phyloP scores from a whole-genome alignment of 1,284 basidiomycete species.

The Irpex rosettiformis region DNA sequence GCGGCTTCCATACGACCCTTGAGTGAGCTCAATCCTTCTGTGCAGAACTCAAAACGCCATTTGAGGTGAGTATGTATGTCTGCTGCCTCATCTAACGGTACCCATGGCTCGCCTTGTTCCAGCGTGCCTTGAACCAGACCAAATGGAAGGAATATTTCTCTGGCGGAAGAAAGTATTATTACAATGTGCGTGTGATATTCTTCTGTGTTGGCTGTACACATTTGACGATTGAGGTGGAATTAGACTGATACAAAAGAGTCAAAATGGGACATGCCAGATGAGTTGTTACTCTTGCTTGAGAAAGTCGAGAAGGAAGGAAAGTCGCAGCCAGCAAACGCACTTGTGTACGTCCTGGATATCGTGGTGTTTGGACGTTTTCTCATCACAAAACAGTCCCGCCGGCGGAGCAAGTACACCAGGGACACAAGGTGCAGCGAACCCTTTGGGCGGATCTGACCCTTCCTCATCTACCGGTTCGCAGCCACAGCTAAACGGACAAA shows the following conservation, averaged over 20 bases:
- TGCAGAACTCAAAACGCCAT: slow-evolving; percentile 76
- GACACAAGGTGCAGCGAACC: slow-evolving; percentile 30
- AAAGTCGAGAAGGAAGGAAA: slow-evolving; percentile 76
- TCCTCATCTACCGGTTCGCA: slow-evolving; percentile 32
- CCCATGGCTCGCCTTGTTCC: slow-evolving; percentile 1
- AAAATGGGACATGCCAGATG: slow-evolving; percentile 96
- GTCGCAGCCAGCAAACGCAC: slow-evolving; percentile 24
- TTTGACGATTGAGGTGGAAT: not conserved
- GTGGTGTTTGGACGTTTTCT: not conserved
- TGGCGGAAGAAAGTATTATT: slow-evolving; percentile 89
- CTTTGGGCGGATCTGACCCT: slow-evolving; percentile 31
- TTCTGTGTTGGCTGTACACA: not conserved
- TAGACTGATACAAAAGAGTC: slow-evolving; percentile 82
- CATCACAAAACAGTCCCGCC: slow-evolving; percentile 6
- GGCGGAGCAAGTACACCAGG: slow-evolving; percentile 19
- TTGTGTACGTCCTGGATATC: slow-evolving; percentile 19
- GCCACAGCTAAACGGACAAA: slow-evolving; percentile 42
- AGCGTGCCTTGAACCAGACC: slow-evolving; percentile 84
- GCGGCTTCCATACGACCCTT: slow-evolving; percentile 13
- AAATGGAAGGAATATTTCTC: slow-evolving; percentile 94
- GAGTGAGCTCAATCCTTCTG: slow-evolving; percentile 3
- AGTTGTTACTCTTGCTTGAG: slow-evolving; percentile 76
- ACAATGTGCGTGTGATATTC: slow-evolving; percentile 57
- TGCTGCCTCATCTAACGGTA: not conserved
- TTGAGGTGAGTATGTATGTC: slow-evolving; percentile 55